Conservation (phyloP, 2,329 filamentous ascomycete genomes). For the Aspergillus transmontanensis region DNA sequence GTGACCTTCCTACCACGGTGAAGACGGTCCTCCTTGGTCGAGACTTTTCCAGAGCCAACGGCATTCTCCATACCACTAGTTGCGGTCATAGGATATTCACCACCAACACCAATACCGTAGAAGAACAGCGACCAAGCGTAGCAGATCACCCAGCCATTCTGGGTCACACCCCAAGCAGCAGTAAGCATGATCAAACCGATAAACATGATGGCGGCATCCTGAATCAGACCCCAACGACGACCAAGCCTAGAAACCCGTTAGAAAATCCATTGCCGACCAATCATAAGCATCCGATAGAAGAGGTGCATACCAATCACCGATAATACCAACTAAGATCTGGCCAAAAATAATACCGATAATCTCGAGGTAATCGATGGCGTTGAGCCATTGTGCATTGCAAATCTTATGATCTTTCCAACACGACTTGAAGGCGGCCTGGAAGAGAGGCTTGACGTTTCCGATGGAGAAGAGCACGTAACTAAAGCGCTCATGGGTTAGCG, state of each 20-base stretch:
- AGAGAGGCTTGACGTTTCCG: slow-evolving; percentile 84
- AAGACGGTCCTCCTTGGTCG: slow-evolving; percentile 87
- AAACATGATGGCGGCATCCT: slow-evolving; percentile 94
- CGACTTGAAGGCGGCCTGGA: slow-evolving; percentile 70
- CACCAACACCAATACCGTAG: slow-evolving; percentile 69
- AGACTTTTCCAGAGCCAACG: slow-evolving; percentile 81
- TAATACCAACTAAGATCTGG: slow-evolving; percentile 82
- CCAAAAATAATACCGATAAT: slow-evolving; percentile 94
- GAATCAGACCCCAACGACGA: slow-evolving; percentile 91
- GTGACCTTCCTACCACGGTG: slow-evolving; percentile 96
- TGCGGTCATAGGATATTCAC: slow-evolving; percentile 95
- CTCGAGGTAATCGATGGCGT: slow-evolving; percentile 86
- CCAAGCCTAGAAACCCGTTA: slow-evolving; percentile 64
- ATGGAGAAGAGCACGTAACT: slow-evolving; percentile 97
- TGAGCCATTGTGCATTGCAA: slow-evolving; percentile 79
- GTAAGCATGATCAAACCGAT: slow-evolving; percentile 89
- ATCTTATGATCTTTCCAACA: slow-evolving; percentile 73
- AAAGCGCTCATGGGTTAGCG: slow-evolving; percentile 1
- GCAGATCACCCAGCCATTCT: slow-evolving; percentile 96
- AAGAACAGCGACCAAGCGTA: slow-evolving; percentile 95
- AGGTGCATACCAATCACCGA: slow-evolving; percentile 64
- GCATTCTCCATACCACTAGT: slow-evolving; percentile 94
- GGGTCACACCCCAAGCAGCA: slow-evolving; percentile 80
- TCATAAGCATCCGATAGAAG: not conserved
- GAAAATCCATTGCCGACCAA: slow-evolving; percentile 1